Evolutionary conservation across 2,329 filamentous ascomycete species (phyloP).

Genomic region (Knoxdaviesia proteae): DNA sequence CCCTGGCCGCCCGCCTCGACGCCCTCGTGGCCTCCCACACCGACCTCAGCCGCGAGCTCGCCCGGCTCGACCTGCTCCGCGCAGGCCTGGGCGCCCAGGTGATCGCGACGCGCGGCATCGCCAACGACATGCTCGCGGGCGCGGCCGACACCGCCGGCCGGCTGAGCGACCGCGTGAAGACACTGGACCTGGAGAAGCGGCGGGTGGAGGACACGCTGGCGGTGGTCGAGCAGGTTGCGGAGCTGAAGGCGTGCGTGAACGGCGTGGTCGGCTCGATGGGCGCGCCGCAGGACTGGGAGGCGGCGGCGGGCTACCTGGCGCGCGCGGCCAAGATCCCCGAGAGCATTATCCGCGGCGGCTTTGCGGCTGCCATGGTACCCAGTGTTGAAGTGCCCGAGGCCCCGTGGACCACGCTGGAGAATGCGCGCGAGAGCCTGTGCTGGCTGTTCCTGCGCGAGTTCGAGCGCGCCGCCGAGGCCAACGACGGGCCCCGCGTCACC

Average conservation of each 20-base stretch:
- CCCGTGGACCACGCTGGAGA: constrained; percentile 68
- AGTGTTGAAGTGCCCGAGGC: constrained; percentile 89
- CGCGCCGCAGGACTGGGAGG: constrained; percentile 95
- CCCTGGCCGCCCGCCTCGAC: constrained; percentile 55
- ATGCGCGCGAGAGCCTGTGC: constrained; percentile 75
- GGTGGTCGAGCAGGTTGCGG: constrained; percentile 88
- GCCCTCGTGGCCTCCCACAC: constrained; percentile 63
- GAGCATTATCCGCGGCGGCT: constrained; percentile 61
- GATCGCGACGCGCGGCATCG: constrained; percentile 61
- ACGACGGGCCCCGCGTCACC: constrained; percentile 76
- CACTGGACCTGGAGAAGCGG: constrained; percentile 76
- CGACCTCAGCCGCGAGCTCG: constrained; percentile 69
- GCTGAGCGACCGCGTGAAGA: constrained; percentile 70
- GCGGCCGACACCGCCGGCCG: constrained; percentile 71
- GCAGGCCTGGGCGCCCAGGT: constrained; percentile 76
- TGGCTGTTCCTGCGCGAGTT: constrained; percentile 85
- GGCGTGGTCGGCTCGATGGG: constrained; percentile 94
- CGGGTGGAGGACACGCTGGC: constrained; percentile 76
- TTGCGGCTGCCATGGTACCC: constrained; percentile 81
- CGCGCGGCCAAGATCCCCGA: constrained; percentile 65
- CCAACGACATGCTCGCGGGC: constrained; percentile 74
- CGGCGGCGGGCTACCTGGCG: constrained; percentile 72
- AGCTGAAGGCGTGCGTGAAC: constrained; percentile 89
- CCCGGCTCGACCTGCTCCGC: constrained; percentile 71
- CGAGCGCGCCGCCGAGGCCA: constrained; percentile 70